phyloP scores from a whole-genome alignment of 768 basidiomycete species.

The Pleurotus tuber-regium region DNA sequence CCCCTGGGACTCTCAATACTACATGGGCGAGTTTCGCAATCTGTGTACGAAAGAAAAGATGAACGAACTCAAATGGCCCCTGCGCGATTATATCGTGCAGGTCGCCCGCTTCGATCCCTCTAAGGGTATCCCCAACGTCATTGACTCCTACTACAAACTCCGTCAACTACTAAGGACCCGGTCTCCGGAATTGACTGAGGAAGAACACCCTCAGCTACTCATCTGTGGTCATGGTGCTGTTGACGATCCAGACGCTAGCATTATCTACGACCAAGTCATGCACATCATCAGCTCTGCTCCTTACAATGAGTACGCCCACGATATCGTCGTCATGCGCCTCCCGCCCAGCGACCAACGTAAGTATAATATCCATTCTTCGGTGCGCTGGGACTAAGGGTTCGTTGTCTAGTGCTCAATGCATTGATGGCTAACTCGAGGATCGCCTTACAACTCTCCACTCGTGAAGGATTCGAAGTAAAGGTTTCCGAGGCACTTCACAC shows the following conservation, averaged over 20 bases:
- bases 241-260: conserved; percentile 93
- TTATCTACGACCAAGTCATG: conserved; percentile 82
- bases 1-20: conserved; percentile 80
- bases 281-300: conserved; percentile 51
- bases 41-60: conserved; percentile 80
- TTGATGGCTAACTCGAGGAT: conserved; percentile 88
- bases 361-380: conserved; percentile 22
- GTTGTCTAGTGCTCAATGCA: conserved; percentile 69
- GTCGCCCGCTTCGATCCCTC: conserved; percentile 94
- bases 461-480: conserved; percentile 98
- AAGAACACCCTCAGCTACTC: conserved; percentile 71
- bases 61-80: conserved; percentile 74
- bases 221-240: conserved; percentile 91
- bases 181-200: conserved; percentile 37
- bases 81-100: conserved; percentile 84
- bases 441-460: conserved; percentile 86
- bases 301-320: conserved; percentile 52
- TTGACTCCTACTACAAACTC: conserved; percentile 87
- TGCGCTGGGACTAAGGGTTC: conserved; percentile 7
- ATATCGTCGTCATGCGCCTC: conserved; percentile 75
- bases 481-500: conserved; percentile 94
- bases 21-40: conserved; percentile 86
- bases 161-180: conserved; percentile 56
- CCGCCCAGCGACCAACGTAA: conserved; percentile 83
- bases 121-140: conserved; percentile 73